Conservation (phyloP, 108 stramenopile genomes). For the Skeletonema menzelii region DNA sequence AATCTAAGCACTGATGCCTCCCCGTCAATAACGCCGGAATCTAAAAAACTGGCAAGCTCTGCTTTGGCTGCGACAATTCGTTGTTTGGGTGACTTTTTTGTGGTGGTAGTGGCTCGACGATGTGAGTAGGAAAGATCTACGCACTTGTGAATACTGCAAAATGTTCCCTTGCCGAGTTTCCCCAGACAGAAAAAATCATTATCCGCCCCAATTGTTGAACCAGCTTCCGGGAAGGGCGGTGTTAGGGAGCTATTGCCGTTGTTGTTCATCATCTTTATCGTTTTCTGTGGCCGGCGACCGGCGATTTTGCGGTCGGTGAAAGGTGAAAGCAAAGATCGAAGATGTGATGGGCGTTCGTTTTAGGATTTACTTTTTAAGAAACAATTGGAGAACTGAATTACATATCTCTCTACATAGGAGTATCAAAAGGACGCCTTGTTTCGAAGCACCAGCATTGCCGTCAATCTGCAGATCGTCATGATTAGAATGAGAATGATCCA, state of each 20-base stretch:
- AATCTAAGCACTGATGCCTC: conserved; percentile 78
- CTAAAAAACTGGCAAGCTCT: conserved; percentile 70
- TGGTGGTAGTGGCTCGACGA: neutral
- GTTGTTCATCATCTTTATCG: neutral
- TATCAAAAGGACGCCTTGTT: no score
- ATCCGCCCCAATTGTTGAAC: conserved; percentile 59
- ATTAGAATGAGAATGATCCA: no score
- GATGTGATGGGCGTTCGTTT: no score
- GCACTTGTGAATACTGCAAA: conserved; percentile 88
- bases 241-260: neutral
- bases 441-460: no score
- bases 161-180: conserved; percentile 80
- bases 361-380: no score
- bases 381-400: no score
- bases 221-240: conserved; percentile 65
- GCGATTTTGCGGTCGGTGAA: no score
- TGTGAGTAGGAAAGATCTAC: conserved; percentile 64
- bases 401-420: no score
- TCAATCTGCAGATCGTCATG: no score
- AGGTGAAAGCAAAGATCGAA: no score
- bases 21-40: conserved; percentile 82
- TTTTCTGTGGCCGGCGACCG: no score
- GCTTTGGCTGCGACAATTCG: conserved; percentile 84
- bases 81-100: conserved; percentile 1
- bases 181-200: conserved; percentile 70